Conservation (phyloP, 768 basidiomycete species). For the Phallus indusiatus region DNA sequence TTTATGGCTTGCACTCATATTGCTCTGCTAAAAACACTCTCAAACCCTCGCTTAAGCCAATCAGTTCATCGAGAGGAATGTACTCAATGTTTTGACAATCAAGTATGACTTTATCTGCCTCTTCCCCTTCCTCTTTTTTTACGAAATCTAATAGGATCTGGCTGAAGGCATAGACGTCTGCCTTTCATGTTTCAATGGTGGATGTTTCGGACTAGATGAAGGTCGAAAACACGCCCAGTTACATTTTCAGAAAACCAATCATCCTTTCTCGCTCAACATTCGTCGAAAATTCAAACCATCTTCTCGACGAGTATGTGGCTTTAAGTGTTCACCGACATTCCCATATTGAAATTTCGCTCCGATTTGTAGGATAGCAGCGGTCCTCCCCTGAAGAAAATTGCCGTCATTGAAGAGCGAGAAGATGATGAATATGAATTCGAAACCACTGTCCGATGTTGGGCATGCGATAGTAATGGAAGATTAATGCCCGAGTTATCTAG, state of each 20-base stretch:
- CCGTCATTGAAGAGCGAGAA: conserved; percentile 78
- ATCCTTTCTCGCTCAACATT: conserved; percentile 72
- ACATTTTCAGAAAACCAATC: conserved; percentile 65
- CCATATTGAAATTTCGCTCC: neutral
- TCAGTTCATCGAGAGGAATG: conserved; percentile 88
- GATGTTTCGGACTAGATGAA: conserved; percentile 45
- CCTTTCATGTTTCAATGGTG: conserved; percentile 89
- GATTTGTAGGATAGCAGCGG: conserved; percentile 49
- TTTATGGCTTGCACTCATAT: conserved; percentile 41
- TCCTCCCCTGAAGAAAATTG: conserved; percentile 87
- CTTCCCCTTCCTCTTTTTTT: neutral
- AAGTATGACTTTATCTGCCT: conserved; percentile 36
- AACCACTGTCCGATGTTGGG: conserved; percentile 68
- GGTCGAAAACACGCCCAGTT: conserved; percentile 63
- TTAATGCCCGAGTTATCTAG: conserved; percentile 33
- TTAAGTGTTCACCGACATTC: conserved; percentile 12
- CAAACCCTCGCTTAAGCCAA: conserved; percentile 54
- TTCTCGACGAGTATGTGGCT: conserved; percentile 47
- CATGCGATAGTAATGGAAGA: conserved; percentile 46
- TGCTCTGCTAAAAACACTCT: conserved; percentile 36
- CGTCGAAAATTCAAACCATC: conserved; percentile 60
- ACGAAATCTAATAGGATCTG: conserved; percentile 43
- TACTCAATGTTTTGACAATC: conserved; percentile 93
- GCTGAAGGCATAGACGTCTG: conserved; percentile 81
- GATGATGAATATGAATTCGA: conserved; percentile 76